Percentiles rank a stretch among this genome's conserved stretches.
These are phyloP conservation scores for Thalassiosira exigua DNA, from an alignment of 352 stramenopile species.

Conservation along the genomic window DNA sequence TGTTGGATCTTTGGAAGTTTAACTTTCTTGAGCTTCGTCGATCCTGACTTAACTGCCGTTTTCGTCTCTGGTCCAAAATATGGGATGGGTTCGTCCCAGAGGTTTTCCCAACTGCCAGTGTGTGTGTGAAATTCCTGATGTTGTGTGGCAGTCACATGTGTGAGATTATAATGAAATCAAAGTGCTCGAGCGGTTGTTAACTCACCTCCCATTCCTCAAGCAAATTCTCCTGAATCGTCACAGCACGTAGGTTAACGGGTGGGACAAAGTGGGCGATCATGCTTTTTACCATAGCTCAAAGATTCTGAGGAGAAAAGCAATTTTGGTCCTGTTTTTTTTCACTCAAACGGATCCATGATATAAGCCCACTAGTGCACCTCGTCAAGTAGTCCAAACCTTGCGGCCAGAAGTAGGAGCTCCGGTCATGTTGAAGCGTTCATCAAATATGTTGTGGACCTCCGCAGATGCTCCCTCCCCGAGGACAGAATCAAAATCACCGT, in stretches of 20 bases:
- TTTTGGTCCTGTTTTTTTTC: no score
- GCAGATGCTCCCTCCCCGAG: background rate
- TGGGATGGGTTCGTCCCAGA: background rate
- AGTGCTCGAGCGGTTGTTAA: no score
- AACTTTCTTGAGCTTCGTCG: no score
- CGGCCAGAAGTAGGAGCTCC: background rate
- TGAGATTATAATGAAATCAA: no score
- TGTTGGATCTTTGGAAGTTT: no score
- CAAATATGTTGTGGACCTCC: background rate
- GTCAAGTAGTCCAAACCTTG: background rate
- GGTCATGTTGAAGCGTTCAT: background rate
- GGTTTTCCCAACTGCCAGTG: background rate
- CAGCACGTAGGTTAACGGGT: background rate
- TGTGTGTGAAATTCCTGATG: background rate
- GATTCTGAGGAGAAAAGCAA: no score
- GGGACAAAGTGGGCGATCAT: background rate
- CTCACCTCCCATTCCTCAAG: background rate
- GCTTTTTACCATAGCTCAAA: no score
- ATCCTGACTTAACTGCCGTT: no score
- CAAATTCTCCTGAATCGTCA: background rate
- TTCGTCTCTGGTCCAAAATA: no score
- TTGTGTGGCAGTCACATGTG: no score
- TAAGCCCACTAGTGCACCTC: background rate
- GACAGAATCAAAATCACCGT: background rate
- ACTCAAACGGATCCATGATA: background rate